These are phyloP conservation scores for Penicillium sp. DNA, from an alignment of 2,329 filamentous ascomycete species.

Conservation along the genomic window DNA sequence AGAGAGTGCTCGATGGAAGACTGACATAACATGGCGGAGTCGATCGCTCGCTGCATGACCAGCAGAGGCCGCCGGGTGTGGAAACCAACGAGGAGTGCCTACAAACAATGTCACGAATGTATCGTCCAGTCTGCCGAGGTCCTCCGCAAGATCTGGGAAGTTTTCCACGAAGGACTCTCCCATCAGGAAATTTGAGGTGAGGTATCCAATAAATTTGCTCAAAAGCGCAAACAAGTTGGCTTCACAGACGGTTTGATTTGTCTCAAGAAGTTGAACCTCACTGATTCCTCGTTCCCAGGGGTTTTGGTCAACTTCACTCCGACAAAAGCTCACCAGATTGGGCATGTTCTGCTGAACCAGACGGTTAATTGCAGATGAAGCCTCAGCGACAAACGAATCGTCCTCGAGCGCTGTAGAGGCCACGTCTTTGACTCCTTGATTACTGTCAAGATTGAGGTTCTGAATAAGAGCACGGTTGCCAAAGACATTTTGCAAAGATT, in stretches of 20 bases:
- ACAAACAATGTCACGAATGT: constrained; percentile 57
- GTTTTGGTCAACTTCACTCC: constrained; percentile 62
- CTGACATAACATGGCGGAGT: constrained; percentile 43
- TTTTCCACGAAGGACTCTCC: constrained; percentile 55
- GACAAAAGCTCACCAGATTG: constrained; percentile 61
- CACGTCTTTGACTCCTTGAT: constrained; percentile 43
- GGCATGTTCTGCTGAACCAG: constrained; percentile 51
- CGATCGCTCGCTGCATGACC: constrained; percentile 51
- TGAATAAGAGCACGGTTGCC: constrained; percentile 43
- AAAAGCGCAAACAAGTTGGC: constrained; percentile 55
- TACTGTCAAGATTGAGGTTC: constrained; percentile 33
- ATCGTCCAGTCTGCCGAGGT: constrained; percentile 58
- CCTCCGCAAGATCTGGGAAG: constrained; percentile 55
- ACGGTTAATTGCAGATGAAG: constrained; percentile 40
- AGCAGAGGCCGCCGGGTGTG: constrained; percentile 52
- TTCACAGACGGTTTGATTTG: constrained; percentile 51
- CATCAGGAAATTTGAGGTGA: constrained; percentile 51
- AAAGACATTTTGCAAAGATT: constrained; percentile 46
- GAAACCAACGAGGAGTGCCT: constrained; percentile 59
- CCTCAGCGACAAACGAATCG: constrained; percentile 49
- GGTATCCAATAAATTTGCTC: constrained; percentile 58
- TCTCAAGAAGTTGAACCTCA: constrained; percentile 46
- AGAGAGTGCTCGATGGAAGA: constrained; percentile 47
- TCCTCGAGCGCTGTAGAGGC: constrained; percentile 46
- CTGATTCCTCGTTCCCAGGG: constrained; percentile 60